These are phyloP conservation scores for Zygosaccharomyces bailii DNA, from an alignment of 805 yeast genomes.

Conservation along the genomic window DNA sequence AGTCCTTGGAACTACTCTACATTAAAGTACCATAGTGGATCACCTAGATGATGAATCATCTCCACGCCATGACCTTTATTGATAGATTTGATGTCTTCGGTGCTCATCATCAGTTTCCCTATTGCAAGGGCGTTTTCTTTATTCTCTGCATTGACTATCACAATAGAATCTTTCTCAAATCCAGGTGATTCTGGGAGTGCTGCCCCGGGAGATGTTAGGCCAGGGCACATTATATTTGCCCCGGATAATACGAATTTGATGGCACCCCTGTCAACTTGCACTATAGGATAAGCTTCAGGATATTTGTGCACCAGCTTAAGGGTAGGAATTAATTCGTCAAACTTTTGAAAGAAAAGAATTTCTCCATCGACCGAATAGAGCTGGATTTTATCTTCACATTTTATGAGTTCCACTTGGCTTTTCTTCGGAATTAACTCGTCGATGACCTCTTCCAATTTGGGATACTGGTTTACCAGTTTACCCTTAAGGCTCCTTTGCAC, in stretches of 20 bases:
- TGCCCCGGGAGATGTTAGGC: conserved; percentile 84
- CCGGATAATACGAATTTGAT: conserved; percentile 93
- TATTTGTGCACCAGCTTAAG: conserved; percentile 73
- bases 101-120: conserved; percentile 83
- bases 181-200: conserved; percentile 69
- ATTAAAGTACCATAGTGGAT: conserved; percentile 74
- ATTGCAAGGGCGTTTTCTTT: conserved; percentile 87
- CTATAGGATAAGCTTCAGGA: conserved; percentile 79
- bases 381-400: conserved; percentile 87
- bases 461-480: conserved; percentile 70
- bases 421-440: conserved; percentile 88
- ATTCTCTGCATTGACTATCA: conserved; percentile 86
- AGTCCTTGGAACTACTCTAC: conserved; percentile 37
- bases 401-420: conserved; percentile 70
- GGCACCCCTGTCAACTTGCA: conserved; percentile 93
- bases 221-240: conserved; percentile 97
- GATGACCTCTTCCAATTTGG: conserved; percentile 67
- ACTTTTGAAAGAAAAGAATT: conserved; percentile 75
- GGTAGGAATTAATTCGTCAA: conserved; percentile 73
- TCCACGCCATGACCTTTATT: conserved; percentile 92
- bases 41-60: conserved; percentile 78
- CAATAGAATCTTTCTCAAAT: conserved; percentile 56
- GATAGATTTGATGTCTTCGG: conserved; percentile 76
- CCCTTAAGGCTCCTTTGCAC: conserved; percentile 86
- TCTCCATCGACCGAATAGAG: conserved; percentile 70